Base-by-base conservation (phyloP, 2,329 filamentous ascomycete genomes). In the Boeremia lycopersici region DNA sequence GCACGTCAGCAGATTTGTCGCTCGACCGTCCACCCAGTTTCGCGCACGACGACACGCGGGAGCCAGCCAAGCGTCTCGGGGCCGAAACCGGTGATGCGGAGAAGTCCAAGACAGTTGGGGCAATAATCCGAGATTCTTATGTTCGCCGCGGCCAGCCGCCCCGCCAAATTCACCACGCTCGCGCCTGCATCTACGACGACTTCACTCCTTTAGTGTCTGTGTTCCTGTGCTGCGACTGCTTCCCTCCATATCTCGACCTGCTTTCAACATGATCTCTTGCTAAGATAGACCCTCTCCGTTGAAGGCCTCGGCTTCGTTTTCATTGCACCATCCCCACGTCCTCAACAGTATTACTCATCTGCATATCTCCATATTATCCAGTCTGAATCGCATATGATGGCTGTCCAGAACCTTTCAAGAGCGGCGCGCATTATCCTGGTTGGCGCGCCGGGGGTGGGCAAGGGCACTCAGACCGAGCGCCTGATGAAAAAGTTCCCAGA, bases 401-500 rank as follows among this genome's bases (percentile, higher is more conserved):
- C 68, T 31, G 41, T 48, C 30, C 48, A 51, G 31, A 50, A 25
- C 28, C 63, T 76, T 13, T 60, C 70, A 36, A 87, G 84, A 78
- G 93, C 95, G 53, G 95, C 95, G 49, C 89, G 95, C 60, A 88
- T 98, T 61, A 98, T 99, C 72, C 86, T 99, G 64, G 86, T 99
- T 67, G 95, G 95, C 67, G 93, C 93, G 47, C 95, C 95, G n/a
- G 93, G 93, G 54, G 95, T 96, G 53, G 95, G 95, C 60, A 99
- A 99, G 77, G 95, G 93, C 60, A 99, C 95, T 3, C 95, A 99
- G 79, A 91, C 91, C 46, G 90, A 96, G 75, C 87, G 95, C 58
- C 82, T 99, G 59, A 87, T 98, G 64, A 81, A 87, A 65, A 87
- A 90, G 63, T 99, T 95, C 72, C 91, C 93, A 3, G 90, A 97